Conservation (phyloP, 768 basidiomycete genomes). For the Suillus sp. region DNA sequence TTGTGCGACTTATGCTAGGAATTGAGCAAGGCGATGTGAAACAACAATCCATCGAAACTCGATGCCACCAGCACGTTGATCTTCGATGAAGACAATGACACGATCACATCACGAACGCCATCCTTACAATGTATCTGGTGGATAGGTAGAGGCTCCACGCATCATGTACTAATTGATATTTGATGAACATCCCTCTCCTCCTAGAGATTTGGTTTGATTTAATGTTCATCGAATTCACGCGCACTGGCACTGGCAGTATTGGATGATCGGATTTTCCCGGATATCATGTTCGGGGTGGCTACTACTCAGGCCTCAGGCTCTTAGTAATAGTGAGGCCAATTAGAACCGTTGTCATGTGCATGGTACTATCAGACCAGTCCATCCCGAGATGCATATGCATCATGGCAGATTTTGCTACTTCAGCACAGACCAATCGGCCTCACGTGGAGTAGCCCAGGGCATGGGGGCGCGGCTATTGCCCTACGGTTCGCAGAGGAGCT, state of each 20-base stretch:
- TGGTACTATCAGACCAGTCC: constrained; percentile 6
- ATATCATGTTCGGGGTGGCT: no score
- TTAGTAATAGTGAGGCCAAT: no score
- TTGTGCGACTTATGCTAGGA: no score
- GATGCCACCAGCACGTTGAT: not conserved
- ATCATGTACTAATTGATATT: not conserved
- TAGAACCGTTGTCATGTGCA: constrained; percentile 1
- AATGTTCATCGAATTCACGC: no score
- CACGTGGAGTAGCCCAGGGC: constrained; percentile 31
- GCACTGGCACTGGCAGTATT: no score
- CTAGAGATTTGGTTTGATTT: not conserved
- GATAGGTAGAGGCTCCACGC: not conserved
- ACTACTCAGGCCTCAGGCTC: no score
- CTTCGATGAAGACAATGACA: not conserved
- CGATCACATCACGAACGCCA: not conserved
- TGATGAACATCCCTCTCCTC: not conserved
- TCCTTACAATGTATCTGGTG: no score
- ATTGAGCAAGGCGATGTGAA: not conserved
- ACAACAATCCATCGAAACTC: not conserved
- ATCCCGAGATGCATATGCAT: not conserved
- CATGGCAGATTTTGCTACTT: not conserved
- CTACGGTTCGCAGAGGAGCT: constrained; percentile 33
- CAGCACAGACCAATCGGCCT: not conserved
- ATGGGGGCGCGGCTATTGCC: constrained; percentile 38
- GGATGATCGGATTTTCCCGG: no score